Base-by-base conservation (phyloP, 2,329 filamentous ascomycete species). In the Colletotrichum chrysophilum region DNA sequence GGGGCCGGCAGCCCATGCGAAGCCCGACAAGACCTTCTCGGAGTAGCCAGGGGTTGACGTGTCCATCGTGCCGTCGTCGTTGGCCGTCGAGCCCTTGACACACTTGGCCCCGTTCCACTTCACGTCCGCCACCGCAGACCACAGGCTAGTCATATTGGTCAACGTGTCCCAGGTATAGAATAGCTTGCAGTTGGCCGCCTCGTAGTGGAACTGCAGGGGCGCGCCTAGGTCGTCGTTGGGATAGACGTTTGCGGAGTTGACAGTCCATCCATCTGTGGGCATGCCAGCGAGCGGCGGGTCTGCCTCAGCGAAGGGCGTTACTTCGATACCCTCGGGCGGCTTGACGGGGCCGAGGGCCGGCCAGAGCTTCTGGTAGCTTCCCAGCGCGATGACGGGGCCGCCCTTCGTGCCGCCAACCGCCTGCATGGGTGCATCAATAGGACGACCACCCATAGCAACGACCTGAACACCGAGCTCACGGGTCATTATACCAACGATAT, bases 361-460 rank as follows among this genome's bases (percentile, higher is more conserved):
- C 18, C 34, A 62, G 14, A 70, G 12, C 4, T 32, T 13, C 48
- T 73, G 70, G 56, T 73, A 75, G 8, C 56, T 28, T 7, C 16
- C 28, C 26, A 78, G 71, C 10, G 55, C 7, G 21, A 75, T 88
- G 70, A 88, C 78, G 10, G 83, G 84, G 2, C 84, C 84, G 36
- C 93, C 93, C 79, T 93, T 92, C 64, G 91, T 88, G n/a, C 92
- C 93, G n/a, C 92, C 92, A 21, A 93, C 86, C 6, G 87, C 88
- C 84, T 93, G 91, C 85, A 93, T 94, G 1, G 89, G 88, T 0
- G 84, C 84, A 1, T 85, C 79, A 13, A 84, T 83, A 0, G 92
- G 89, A 2, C 90, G 89, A 3, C 93, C 93, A 12, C 93, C 93
- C 36, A 92, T 85, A 2, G 87, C 87, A 64, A 93, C 86, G 60